Percentiles rank a stretch among this genome's conserved stretches.
phyloP scores from a whole-genome alignment of 2,329 filamentous ascomycete species.

The Penicillium sp. region DNA sequence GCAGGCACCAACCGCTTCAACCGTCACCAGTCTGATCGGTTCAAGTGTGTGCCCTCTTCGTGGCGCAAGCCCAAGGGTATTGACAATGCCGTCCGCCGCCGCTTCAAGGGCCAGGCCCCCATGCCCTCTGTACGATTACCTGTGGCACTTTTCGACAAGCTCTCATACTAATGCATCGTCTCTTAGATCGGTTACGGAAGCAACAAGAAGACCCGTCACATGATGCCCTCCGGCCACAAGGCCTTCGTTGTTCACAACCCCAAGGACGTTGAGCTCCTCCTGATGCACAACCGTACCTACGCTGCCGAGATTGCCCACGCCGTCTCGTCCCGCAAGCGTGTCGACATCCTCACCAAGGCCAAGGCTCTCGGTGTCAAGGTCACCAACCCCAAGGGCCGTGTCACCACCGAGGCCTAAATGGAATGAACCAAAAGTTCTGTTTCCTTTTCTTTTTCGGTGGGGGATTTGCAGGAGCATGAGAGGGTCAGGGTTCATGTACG shows the following conservation, averaged over 20 bases:
- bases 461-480: constrained; percentile 19
- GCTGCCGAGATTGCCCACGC: constrained; percentile 98
- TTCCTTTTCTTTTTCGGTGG: constrained; percentile 18
- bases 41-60: constrained; percentile 81
- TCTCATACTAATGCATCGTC: not conserved
- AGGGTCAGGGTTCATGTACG: constrained; percentile 26
- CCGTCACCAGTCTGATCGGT: constrained; percentile 96
- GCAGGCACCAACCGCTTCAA: constrained; percentile 89
- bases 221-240: constrained; percentile 99
- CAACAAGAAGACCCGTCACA: constrained; percentile 99
- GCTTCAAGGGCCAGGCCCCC: constrained; percentile 89
- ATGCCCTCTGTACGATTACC: constrained; percentile 87
- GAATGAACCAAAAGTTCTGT: constrained; percentile 45
- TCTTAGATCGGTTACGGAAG: constrained; percentile 91
- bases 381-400: constrained; percentile 98
- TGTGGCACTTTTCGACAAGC: not conserved
- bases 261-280: constrained; percentile 90
- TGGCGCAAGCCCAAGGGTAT: constrained; percentile 99
- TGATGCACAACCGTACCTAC: constrained; percentile 99
- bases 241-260: constrained; percentile 98
- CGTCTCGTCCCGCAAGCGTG: constrained; percentile 96
- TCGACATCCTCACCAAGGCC: constrained; percentile 94
- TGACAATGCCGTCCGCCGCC: constrained; percentile 93
- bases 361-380: constrained; percentile 99
- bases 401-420: constrained; percentile 79